Base-by-base conservation (phyloP, 345 rosid genomes). In the Populus alba region DNA sequence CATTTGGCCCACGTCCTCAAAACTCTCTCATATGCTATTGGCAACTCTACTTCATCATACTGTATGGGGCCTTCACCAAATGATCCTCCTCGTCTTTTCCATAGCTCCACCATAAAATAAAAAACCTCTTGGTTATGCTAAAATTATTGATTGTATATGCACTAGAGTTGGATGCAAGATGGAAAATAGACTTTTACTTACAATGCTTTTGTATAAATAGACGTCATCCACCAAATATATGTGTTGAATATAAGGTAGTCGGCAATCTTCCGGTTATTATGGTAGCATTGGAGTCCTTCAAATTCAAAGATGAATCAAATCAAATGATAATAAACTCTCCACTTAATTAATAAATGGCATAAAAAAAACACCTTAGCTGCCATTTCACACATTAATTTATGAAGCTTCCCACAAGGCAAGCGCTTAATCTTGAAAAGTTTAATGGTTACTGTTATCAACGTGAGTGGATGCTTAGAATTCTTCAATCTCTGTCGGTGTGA, bases 1-100 rank as follows among this genome's bases (percentile, higher is more conserved):
- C 80, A 81, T 13, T 66, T 66, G n/a, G 83, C 83, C 83, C 77
- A 76, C 43, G 83, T 81, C 74, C 70, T 76, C 77, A 76, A 33
- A n/a, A 29, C 73, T 68, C 77, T 81, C 37, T 81, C 83, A 57
- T 81, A 81, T 17, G 80, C 83, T 71, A 81, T 59, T 65, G 75
- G 66, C 77, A 55, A n/a, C 39, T 57, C 65, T 20, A 81, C 49
- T 29, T 81, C 83, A 57, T 81, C 80, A 57, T 71, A 81, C 67
- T 72, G 77, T 6, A 16, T 43, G 41, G 51, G 13, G 11, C 74
- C 83, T 53, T 62, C 79, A 70, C 38, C 76, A 18, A 70, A 70
- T 37, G 73, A 53, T 75, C 49, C 71, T 41, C 49, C 71, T 67
- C 77, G 70, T 53, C 75, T 80, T 38, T 29, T 41, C 79, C 20